These are phyloP conservation scores for Cicer bijugum DNA, from an alignment of 306 rosid genomes.

Conservation along the genomic window DNA sequence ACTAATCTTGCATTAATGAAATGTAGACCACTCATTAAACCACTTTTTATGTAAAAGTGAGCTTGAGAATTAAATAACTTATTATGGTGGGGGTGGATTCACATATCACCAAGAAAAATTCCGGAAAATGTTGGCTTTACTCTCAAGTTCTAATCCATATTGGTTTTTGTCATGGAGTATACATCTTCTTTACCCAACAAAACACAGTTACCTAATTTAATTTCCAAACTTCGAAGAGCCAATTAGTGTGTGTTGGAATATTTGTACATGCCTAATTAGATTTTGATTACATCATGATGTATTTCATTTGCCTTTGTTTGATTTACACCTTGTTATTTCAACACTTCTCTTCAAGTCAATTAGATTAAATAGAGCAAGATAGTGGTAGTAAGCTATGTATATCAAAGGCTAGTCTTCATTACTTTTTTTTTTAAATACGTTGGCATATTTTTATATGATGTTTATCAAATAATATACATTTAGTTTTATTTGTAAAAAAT, in stretches of 20 bases:
- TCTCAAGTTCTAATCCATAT: neutral
- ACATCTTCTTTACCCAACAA: slow-evolving; percentile 44
- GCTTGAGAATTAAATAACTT: slow-evolving; percentile 28
- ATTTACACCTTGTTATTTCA: too few relatives aligned
- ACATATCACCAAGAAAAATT: slow-evolving; percentile 48
- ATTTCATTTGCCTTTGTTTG: too few relatives aligned
- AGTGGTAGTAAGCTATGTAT: too few relatives aligned
- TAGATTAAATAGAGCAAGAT: too few relatives aligned
- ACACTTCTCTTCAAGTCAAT: too few relatives aligned
- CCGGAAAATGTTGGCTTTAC: slow-evolving; percentile 49
- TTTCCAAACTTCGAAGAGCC: slow-evolving; percentile 4
- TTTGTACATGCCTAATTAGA: too few relatives aligned
- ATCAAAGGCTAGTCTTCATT: too few relatives aligned
- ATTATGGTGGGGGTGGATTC: slow-evolving; percentile 47
- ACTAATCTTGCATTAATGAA: slow-evolving; percentile 57
- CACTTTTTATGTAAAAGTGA: slow-evolving; percentile 32
- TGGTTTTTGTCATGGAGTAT: slow-evolving; percentile 53
- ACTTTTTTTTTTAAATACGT: too few relatives aligned
- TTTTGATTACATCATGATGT: too few relatives aligned
- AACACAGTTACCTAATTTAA: slow-evolving; percentile 42
- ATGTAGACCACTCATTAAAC: slow-evolving; percentile 51
- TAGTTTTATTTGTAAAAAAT: too few relatives aligned
- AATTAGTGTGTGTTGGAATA: neutral
- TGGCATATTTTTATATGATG: too few relatives aligned
- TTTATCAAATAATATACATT: too few relatives aligned